phyloP scores from a whole-genome alignment of 306 rosid species.

The Quercus aquifolioides region DNA sequence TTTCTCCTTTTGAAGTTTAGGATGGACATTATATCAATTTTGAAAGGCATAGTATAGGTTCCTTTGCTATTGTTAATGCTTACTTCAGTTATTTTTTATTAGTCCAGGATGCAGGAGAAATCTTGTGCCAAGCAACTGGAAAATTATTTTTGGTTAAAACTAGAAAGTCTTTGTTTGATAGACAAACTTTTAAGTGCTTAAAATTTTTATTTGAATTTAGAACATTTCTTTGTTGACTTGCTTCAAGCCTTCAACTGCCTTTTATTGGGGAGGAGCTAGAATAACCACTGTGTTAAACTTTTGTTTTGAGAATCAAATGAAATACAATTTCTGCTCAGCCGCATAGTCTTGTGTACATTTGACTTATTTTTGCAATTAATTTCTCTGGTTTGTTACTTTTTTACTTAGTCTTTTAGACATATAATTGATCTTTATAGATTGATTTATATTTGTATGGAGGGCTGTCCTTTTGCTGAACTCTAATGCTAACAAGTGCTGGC shows the following conservation, averaged over 20 bases:
- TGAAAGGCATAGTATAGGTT: too few species aligned
- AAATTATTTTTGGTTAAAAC: too few species aligned
- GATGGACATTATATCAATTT: too few species aligned
- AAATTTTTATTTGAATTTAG: not conserved
- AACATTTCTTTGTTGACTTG: not conserved
- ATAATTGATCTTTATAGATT: not conserved
- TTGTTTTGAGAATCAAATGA: not conserved
- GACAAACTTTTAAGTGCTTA: not conserved
- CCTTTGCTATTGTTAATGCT: too few species aligned
- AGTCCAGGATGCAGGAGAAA: too few species aligned
- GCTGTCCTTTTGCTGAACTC: not conserved
- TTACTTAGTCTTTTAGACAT: not conserved
- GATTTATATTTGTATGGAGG: not conserved
- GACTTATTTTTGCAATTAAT: not conserved
- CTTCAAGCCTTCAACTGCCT: not conserved
- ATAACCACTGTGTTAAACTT: not conserved
- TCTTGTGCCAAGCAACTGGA: too few species aligned
- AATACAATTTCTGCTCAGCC: not conserved
- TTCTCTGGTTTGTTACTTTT: not conserved
- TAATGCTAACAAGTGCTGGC: not conserved
- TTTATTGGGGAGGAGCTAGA: not conserved
- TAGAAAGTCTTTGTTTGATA: too few species aligned
- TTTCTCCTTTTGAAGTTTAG: too few species aligned
- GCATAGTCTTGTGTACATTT: not conserved
- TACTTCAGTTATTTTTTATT: too few species aligned